Evolutionary conservation across 2,329 filamentous ascomycete genomes (phyloP), one percentile per base, ranked within the genome.

Genomic region (Graphilbum sp.): DNA sequence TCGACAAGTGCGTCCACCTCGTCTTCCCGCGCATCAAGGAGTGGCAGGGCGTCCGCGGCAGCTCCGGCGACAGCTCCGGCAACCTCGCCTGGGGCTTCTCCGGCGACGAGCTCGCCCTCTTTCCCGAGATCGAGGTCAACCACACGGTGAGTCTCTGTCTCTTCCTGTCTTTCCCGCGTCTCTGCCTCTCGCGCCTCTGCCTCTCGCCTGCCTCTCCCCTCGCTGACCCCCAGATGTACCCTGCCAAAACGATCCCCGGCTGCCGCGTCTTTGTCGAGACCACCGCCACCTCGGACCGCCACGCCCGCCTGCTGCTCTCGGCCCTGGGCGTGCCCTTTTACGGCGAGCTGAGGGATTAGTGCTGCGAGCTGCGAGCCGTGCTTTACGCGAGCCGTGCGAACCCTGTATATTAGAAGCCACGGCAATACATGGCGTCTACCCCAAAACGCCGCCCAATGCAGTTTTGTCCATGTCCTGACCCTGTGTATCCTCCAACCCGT

Each of bases 21-120:
- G 87, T 98, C 6, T 69, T 96, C 54, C 90, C 90, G 30, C 82
- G 78, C 53, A 92, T 98, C 60, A 98, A 96, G 67, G 90, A 98
- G 49, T 98, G 85, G 81, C 74, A 72, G 40, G 90, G 90, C 17
- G 52, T 75, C 40, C 53, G 60, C 47, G 66, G 55, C 24, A 72
- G 64, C 32, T 83, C 83, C 30, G 90, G 90, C 52, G 90, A 98
- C 56, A 77, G 75, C 52, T 79, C 79, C 44, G 90, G 90, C 29
- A 95, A 96, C 57, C 69, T 98, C 47, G 69, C 68, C 10, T 88
- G 87, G 56, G 90, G 90, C 47, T 66, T 98, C 49, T 69, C 68
- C 13, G 67, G 78, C 5, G 77, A 84, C 41, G 74, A 80, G 48
- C 75, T 94, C 50, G 75, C 79, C 36, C 64, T 83, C 46, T 98